Evolutionary conservation across 2,329 filamentous ascomycete species (phyloP), one percentile per base, ranked within the genome.

Genomic region (Pseudocercospora fijiensis): DNA sequence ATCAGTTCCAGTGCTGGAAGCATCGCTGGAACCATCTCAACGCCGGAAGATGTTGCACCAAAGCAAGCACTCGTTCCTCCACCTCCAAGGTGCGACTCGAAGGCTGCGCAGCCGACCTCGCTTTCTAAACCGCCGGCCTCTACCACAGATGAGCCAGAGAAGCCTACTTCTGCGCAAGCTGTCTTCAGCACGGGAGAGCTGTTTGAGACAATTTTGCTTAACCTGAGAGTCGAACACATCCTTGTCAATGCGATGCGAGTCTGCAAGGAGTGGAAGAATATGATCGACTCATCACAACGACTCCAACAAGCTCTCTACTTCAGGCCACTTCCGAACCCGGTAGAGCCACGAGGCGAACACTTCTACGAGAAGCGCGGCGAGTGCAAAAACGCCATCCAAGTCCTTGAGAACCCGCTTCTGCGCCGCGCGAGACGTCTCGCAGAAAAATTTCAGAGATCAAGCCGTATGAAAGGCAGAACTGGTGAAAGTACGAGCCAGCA

Each of bases 121-220:
- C n/a, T 30, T 18, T 9, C 28, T 1, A 16, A 28, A 26, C 53
- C 53, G 28, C n/a, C n/a, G 1, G 16, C 28, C 27, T 33, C 18
- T 4, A 37, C 22, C 2, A 24, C 55, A 1, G 18, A 30, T 7
- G 28, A 30, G 4, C 24, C 27, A 2, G 1, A 56, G 4, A 37
- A 56, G 28, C 16, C 24, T 9, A 7, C 5, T 3, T 3, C 2
- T 16, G 11, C 27, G 9, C n/a, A 28, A 41, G 10, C 3, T 11
- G 55, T 57, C 10, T 61, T 69, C 58, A 13, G 33, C 56, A 69
- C 59, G 16, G 45, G 45, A 3, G 66, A 68, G 62, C 72, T 77
- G 27, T 72, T 77, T 18, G 74, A 74, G 16, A 26, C 24, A 6
- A 67, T 69, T 24, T 33, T 66, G 3, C 30, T 61, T 3, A 10